phyloP scores from a whole-genome alignment of 768 basidiomycete genomes.

The Termitomyces sp. region DNA sequence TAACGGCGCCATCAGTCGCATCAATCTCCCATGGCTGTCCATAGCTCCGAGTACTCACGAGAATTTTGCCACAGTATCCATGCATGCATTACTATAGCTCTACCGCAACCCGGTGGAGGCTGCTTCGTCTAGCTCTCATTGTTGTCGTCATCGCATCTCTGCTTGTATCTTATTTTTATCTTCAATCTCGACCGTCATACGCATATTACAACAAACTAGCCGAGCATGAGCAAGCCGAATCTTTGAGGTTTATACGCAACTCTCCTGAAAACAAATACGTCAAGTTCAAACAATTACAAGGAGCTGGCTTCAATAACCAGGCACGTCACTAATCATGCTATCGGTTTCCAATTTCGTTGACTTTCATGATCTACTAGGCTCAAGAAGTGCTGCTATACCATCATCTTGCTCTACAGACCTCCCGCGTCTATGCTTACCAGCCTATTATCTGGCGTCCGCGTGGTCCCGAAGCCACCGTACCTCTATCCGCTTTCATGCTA shows the following conservation, averaged over 20 bases:
- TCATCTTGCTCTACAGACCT: conserved; percentile 33
- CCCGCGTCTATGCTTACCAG: conserved; percentile 38
- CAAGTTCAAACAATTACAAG: conserved; percentile 37
- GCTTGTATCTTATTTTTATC: conserved; percentile 25
- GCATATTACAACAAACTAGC: conserved; percentile 28
- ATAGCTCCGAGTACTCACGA: neutral
- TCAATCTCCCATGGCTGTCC: neutral
- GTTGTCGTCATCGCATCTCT: conserved; percentile 10
- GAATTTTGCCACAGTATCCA: neutral
- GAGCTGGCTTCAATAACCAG: conserved; percentile 46
- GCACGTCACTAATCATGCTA: conserved; percentile 14
- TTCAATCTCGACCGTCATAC: conserved; percentile 30
- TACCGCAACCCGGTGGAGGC: conserved; percentile 12
- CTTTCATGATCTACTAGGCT: conserved; percentile 20
- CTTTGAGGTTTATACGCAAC: conserved; percentile 21
- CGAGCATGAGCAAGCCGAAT: conserved; percentile 22
- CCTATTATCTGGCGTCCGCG: conserved; percentile 40
- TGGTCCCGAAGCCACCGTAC: conserved; percentile 31
- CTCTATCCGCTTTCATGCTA: conserved; percentile 36
- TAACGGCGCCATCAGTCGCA: neutral
- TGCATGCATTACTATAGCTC: conserved; percentile 14
- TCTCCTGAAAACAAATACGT: conserved; percentile 30
- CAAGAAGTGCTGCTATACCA: conserved; percentile 43
- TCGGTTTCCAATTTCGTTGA: neutral
- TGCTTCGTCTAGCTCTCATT: conserved; percentile 13